phyloP scores from a whole-genome alignment of 2,329 filamentous ascomycete genomes.

The Cladorrhinum sp. region DNA sequence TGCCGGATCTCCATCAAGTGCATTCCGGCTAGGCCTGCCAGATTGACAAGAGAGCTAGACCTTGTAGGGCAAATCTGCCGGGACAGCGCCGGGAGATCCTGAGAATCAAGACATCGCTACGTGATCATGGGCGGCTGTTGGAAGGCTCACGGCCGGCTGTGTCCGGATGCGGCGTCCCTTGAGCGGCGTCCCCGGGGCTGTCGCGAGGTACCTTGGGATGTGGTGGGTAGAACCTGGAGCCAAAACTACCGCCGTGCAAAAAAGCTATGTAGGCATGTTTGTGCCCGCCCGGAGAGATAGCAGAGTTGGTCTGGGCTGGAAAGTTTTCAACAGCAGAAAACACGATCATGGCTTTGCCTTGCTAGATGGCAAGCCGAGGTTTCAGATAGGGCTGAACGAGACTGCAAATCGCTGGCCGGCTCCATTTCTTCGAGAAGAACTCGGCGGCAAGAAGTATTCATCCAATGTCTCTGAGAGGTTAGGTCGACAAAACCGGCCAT shows the following conservation, averaged over 20 bases:
- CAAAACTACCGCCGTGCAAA: not conserved
- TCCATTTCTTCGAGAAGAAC: constrained; percentile 10
- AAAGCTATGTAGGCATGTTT: not conserved
- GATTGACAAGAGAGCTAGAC: not conserved
- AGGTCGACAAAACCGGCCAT: not conserved
- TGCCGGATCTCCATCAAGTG: not conserved
- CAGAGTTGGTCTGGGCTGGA: not conserved
- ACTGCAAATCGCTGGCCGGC: not conserved
- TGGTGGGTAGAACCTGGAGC: not conserved
- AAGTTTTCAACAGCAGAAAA: not conserved
- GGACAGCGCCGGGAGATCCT: not conserved
- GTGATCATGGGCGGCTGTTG: not conserved
- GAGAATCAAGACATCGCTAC: not conserved
- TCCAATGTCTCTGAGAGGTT: not conserved
- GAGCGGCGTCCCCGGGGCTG: no score
- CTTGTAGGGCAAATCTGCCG: not conserved
- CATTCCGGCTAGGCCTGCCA: not conserved
- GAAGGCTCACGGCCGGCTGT: not conserved
- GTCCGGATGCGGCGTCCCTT: not conserved
- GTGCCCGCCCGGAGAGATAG: not conserved
- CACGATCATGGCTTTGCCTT: not conserved
- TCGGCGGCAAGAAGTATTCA: not conserved
- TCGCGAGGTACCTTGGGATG: no score
- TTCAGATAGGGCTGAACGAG: constrained; percentile 6
- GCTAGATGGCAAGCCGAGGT: not conserved